Evolutionary conservation across 306 rosid genomes (phyloP).

Genomic region (Mucuna pruriens): DNA sequence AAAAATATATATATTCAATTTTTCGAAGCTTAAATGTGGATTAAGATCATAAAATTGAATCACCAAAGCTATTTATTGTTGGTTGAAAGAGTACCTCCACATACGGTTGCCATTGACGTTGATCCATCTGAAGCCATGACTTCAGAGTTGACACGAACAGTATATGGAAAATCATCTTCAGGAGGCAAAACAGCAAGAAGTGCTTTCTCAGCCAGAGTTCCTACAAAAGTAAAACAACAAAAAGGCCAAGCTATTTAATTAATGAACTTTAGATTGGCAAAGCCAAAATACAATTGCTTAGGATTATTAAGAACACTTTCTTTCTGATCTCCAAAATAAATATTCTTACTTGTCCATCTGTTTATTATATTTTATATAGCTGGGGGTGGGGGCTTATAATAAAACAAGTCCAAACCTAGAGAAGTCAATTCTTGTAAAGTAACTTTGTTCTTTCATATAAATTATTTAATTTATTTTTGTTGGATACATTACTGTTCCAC

Average conservation of each 20-base stretch:
- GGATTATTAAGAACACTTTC: not conserved
- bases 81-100: conserved; percentile 74
- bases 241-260: not conserved
- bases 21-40: conserved; percentile 16
- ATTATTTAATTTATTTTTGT: not conserved
- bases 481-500: no score
- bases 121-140: conserved; percentile 99
- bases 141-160: conserved; percentile 89
- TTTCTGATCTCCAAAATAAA: not conserved
- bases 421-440: conserved; percentile 1
- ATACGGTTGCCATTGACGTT: conserved; percentile 98
- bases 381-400: not conserved
- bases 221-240: conserved; percentile 52
- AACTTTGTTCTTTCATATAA: conserved; percentile 11
- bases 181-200: conserved; percentile 94
- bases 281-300: conserved; percentile 12
- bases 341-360: not conserved
- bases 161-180: conserved; percentile 82
- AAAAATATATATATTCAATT: not conserved
- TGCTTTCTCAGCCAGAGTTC: conserved; percentile 98
- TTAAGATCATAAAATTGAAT: conserved; percentile 8
- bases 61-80: not conserved
- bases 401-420: not conserved
- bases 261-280: conserved; percentile 1
- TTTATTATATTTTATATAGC: conserved; percentile 14